These are phyloP conservation scores for Pseudogymnoascus sp. DNA, from an alignment of 2,329 filamentous ascomycete species.

Conservation along the genomic window DNA sequence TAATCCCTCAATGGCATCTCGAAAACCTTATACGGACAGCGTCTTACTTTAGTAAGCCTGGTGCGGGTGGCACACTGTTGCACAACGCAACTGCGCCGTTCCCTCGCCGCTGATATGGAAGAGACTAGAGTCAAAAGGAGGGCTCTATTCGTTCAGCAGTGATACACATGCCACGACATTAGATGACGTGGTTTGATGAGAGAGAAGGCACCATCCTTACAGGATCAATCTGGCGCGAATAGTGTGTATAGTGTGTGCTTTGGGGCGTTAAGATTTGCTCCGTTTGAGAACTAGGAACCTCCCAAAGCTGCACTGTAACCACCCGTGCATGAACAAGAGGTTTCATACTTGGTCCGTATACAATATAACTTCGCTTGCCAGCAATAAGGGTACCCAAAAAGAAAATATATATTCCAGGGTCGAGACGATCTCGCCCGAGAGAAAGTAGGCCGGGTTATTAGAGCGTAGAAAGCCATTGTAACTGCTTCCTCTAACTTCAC, in stretches of 20 bases:
- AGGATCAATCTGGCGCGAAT: neutral
- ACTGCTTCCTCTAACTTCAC: neutral
- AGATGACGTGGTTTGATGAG: neutral
- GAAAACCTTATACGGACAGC: neutral
- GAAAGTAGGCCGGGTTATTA: neutral
- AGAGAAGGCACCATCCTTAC: neutral
- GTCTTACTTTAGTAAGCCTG: neutral
- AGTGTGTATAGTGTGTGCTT: neutral
- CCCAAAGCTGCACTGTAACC: neutral
- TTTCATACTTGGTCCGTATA: neutral
- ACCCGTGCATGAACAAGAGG: neutral
- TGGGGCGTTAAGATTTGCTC: neutral
- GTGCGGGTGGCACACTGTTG: neutral
- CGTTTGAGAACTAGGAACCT: too few relatives aligned
- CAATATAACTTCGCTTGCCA: neutral
- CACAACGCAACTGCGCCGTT: neutral
- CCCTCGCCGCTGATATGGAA: neutral
- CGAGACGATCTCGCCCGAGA: neutral
- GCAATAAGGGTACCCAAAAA: neutral
- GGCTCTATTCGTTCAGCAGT: neutral
- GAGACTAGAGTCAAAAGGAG: neutral
- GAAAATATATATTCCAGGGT: neutral
- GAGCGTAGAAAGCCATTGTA: neutral
- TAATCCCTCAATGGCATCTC: neutral
- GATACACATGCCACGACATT: neutral